These are phyloP conservation scores for Umbelopsis isabellina DNA, from an alignment of 192 early-diverging fungal genomes.

Conservation along the genomic window DNA sequence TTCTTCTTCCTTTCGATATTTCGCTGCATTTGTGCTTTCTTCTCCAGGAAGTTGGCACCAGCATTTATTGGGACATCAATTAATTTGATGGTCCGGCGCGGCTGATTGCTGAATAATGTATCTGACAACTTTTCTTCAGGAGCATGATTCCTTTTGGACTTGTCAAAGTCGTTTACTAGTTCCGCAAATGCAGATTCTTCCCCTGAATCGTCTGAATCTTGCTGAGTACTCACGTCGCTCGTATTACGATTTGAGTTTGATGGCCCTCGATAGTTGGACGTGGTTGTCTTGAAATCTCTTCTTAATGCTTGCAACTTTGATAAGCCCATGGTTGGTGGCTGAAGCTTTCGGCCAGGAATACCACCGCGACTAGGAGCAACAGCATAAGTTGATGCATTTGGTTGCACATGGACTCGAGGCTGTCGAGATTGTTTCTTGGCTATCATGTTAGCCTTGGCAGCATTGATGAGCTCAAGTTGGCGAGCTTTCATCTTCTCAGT, in stretches of 20 bases:
- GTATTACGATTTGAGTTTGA: background rate
- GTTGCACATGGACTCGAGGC: background rate
- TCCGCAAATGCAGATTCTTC: conserved; percentile 20
- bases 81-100: conserved; percentile 48
- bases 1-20: conserved; percentile 40
- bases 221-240: background rate
- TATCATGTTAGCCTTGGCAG: background rate
- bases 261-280: background rate
- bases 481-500: conserved; percentile 25
- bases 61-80: conserved; percentile 39
- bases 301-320: conserved; percentile 28
- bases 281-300: conserved; percentile 19
- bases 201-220: conserved; percentile 9
- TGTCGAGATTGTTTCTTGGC: background rate
- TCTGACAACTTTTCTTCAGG: conserved; percentile 30
- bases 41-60: conserved; percentile 20
- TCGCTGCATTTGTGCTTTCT: conserved; percentile 19
- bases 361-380: background rate
- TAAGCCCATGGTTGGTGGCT: conserved; percentile 38
- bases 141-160: conserved; percentile 30
- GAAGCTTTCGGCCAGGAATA: conserved; percentile 25
- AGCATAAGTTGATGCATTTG: background rate
- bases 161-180: conserved; percentile 26
- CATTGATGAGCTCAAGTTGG: conserved; percentile 27
- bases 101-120: conserved; percentile 32